phyloP scores from a whole-genome alignment of 495 filamentous ascomycete genomes.

The Neurospora discreta region DNA sequence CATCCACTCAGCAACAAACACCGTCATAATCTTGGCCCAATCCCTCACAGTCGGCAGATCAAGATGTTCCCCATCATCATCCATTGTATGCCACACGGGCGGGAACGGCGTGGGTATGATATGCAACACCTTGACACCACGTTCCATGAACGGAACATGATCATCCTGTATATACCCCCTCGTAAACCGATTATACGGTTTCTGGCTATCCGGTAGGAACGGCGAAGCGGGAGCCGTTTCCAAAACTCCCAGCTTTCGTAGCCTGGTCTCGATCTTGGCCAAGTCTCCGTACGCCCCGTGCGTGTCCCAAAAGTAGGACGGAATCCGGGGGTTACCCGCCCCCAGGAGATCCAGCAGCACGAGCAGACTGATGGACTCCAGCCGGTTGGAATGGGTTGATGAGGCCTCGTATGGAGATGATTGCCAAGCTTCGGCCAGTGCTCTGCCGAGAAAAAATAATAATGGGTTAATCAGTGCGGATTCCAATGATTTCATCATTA shows the following conservation, averaged over 20 bases:
- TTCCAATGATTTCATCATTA: not conserved
- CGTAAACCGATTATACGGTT: conserved; percentile 36
- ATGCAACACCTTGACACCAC: conserved; percentile 82
- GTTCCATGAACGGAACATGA: conserved; percentile 74
- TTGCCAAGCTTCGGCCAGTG: conserved; percentile 20
- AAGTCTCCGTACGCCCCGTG: conserved; percentile 86
- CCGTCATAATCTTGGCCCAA: conserved; percentile 72
- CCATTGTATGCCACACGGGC: conserved; percentile 70
- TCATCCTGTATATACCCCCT: conserved; percentile 61
- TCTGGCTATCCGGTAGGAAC: conserved; percentile 43
- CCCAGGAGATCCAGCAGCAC: conserved; percentile 90
- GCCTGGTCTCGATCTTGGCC: conserved; percentile 53
- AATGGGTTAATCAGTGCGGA: conserved; percentile 4
- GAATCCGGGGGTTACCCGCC: conserved; percentile 52
- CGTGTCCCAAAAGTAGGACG: conserved; percentile 74
- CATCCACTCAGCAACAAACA: conserved; percentile 89
- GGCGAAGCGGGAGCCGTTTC: conserved; percentile 21
- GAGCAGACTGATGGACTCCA: conserved; percentile 77
- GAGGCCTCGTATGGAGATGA: conserved; percentile 6
- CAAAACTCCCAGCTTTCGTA: conserved; percentile 41
- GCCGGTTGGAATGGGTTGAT: conserved; percentile 39
- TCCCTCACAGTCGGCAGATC: conserved; percentile 77
- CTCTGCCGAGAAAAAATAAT: conserved; percentile 5
- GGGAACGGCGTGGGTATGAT: conserved; percentile 79
- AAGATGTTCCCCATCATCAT: conserved; percentile 79